Evolutionary conservation across 73 alveolate genomes (phyloP).

Genomic region (Tetrahymena elliotti): DNA sequence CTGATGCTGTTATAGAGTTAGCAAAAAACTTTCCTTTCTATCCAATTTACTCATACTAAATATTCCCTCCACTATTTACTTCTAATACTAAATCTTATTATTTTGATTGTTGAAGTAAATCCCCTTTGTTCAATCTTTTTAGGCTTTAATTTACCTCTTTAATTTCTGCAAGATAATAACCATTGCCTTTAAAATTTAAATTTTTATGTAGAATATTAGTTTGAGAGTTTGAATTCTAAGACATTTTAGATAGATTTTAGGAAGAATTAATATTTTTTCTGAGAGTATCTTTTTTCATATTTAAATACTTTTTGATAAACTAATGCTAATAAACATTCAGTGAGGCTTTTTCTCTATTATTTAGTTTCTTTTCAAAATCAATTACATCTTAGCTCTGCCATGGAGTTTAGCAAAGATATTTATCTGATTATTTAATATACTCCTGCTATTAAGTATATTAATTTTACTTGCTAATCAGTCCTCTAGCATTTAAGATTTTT

Average conservation of each 20-base stretch:
- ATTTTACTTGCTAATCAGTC: not conserved
- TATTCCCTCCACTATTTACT: not conserved
- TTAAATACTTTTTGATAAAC: not conserved
- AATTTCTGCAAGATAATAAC: not conserved
- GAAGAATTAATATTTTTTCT: not conserved
- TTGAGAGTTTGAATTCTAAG: not conserved
- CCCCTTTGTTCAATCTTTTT: not conserved
- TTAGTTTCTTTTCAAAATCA: not conserved
- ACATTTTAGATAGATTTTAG: not conserved
- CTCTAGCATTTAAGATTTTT: not conserved
- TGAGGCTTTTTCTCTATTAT: not conserved
- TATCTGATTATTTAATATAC: not conserved
- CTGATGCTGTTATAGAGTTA: not conserved
- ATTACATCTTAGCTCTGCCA: not conserved
- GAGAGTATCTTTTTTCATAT: not conserved
- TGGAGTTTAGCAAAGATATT: not conserved
- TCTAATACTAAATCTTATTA: not conserved
- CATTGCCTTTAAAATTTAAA: not conserved
- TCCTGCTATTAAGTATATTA: not conserved
- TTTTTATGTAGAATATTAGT: not conserved
- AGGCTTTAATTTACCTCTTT: not conserved
- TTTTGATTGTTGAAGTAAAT: not conserved
- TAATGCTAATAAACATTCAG: not conserved
- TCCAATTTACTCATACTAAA: not conserved
- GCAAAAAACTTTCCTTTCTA: not conserved